phyloP scores from a whole-genome alignment of 179 eudicot genomes.

The Heliamphora pulchella region DNA sequence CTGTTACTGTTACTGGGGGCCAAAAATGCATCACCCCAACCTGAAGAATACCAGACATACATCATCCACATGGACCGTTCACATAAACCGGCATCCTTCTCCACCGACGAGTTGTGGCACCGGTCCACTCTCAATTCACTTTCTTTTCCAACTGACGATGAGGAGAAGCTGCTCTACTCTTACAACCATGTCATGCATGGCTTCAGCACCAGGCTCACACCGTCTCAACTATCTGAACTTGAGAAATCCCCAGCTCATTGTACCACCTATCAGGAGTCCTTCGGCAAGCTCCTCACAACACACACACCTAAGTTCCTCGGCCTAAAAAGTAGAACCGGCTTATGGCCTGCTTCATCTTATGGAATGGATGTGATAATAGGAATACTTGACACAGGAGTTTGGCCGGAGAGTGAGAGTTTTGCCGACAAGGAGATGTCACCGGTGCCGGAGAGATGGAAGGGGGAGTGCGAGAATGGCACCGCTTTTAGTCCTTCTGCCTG shows the following conservation, averaged over 20 bases:
- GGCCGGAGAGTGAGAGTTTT: conserved; percentile 28
- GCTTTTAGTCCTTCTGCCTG: conserved; percentile 19
- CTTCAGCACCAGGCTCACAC: conserved; percentile 29
- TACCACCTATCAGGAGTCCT: conserved; percentile 8
- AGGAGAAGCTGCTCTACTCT: conserved; percentile 18
- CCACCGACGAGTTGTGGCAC: conserved; percentile 7
- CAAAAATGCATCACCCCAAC: background rate
- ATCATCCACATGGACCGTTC: conserved; percentile 15
- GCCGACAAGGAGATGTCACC: conserved; percentile 21
- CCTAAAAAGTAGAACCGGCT: conserved; percentile 10
- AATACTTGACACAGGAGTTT: too few species aligned
- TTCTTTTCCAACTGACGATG: background rate
- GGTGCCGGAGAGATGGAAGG: conserved; percentile 23
- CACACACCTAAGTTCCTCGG: conserved; percentile 20
- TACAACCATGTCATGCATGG: conserved; percentile 32
- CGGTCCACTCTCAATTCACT: conserved; percentile 10
- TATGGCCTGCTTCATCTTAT: conserved; percentile 19
- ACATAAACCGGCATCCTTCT: background rate
- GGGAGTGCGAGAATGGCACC: conserved; percentile 20
- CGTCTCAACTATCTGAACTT: too few species aligned
- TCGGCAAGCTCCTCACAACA: conserved; percentile 18
- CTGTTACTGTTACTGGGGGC: background rate
- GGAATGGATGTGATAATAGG: conserved; percentile 25
- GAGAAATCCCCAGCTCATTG: too few species aligned
- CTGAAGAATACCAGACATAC: conserved; percentile 4